Evolutionary conservation across 2,329 filamentous ascomycete species (phyloP), one percentile per base, ranked within the genome.

Genomic region (Penicillium verrucosum): DNA sequence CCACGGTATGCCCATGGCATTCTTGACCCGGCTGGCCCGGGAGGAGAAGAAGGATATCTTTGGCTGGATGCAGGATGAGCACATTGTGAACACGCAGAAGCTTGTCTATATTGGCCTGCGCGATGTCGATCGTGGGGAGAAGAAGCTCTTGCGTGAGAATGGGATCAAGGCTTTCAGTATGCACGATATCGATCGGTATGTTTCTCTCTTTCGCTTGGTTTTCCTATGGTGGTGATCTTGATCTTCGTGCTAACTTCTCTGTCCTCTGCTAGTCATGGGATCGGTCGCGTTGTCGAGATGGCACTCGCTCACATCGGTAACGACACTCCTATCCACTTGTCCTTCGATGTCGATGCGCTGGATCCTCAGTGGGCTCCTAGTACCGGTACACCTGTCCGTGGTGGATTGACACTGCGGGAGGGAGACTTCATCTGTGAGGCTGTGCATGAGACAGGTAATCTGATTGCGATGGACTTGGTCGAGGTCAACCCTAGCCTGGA

Each of bases 161-260:
- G 88, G 89, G 41, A 94, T 99, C 80, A 93, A 90, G 81, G 93
- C 93, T 4, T 99, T 97, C 71, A 93, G 89, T 78, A 99, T 99
- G 94, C 94, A 96, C 73, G 94, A 99, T 72, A 89, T 99, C 74
- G 94, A 99, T 76, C 83, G 85, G 89, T 91, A 79, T 68, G 82
- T 71, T 71, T 71, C 71, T 9, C 32, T 18, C 23, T 44, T 27
- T 14, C 7, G 16, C 11, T 18, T 18, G 18, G 18, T 37, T 14
- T 32, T 12, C 30, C 5, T 32, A 12, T 11, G 27, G 27, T 18
- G 21, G 11, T 18, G 18, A 18, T 18, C 18, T 18, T 37, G 36
- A 5, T 40, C 43, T 55, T 32, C 41, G n/a, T 48, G 47, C 43
- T 61, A 50, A 54, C 18, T n/a, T 18, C 8, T 23, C 14, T 21